Base-by-base conservation (phyloP, 805 yeast species). In the Wickerhamomyces queroliae region DNA sequence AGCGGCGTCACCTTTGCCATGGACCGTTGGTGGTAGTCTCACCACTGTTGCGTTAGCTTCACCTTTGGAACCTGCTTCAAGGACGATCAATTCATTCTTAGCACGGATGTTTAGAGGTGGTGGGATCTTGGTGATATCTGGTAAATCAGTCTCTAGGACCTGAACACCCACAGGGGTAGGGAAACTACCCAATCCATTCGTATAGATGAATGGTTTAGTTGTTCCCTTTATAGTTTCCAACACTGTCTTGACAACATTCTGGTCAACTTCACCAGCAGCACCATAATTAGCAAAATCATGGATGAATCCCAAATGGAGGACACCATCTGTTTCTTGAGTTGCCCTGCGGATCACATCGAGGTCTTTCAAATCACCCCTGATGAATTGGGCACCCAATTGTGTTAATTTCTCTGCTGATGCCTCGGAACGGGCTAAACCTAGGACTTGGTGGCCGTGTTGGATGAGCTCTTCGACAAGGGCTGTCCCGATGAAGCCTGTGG, bases 1-100 rank as follows among this genome's bases (percentile, higher is more conserved):
- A 3, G 48, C 63, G 5, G 41, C 36, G 32, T 58, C 64, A 2
- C 45, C 49, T 15, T 44, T 49, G 20, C 62, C 71, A 44, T 66
- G 70, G 15, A 61, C 64, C 7, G 59, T 48, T 22, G 66, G 63
- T n/a, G 66, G 44, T 25, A 66, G 44, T 45, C 66, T 53, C 2
- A 66, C 41, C 16, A 43, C 28, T 7, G 40, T 30, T 9, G 49
- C 47, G 24, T 46, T 50, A 8, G 62, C 59, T n/a, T n/a, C n/a
- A 12, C 61, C 59, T 36, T 48, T 47, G 3, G 46, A 42, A 22
- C 45, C 47, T 33, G 41, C 49, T 21, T 40, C 18, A 35, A 51
- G 27, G 8, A 44, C 48, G 8, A 15, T 19, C 2, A n/a, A 4
- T 17, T 25, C 39, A 25, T 15, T 25, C 1, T n/a, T n/a, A 2